Base-by-base conservation (phyloP, 176 grass and related monocot species). In the Thinopyrum elongatum region DNA sequence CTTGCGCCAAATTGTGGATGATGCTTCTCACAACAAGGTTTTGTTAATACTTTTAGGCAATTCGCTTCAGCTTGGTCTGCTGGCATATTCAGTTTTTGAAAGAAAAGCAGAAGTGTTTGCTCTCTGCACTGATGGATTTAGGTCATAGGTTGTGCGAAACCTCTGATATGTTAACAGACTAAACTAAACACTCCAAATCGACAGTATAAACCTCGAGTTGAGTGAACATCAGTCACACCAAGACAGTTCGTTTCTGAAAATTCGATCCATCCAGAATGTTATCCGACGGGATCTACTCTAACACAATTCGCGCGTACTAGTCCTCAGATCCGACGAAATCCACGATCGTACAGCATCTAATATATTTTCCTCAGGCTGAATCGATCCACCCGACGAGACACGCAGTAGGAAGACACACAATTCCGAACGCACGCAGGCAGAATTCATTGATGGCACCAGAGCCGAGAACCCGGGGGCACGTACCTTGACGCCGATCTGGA, bases 401-500 rank as follows among this genome's bases (percentile, higher is more conserved):
- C 21, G 1, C 22, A 19, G 15, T 2, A 22, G 6, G 55, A 38
- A n/a, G 31, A 6, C 11, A 3, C 19, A 44, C 49, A 61, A 70
- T 70, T 30, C 27, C 12, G 4, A 11, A 42, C 5, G 77, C 4
- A 10, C 23, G 6, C 9, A 23, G 19, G 27, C 2, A 2, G 64
- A 65, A 70, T 15, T 4, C 10, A 36, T 15, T 46, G 34, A 23
- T 27, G 69, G 2, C 7, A 11, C 5, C n/a, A 8, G 21, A 65
- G 21, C 3, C 2, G 28, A 62, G 41, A 27, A 8, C 8, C 7
- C 4, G 23, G 30, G 35, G 11, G 35, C 14, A 58, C 5, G 5
- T 92, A 99, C 94, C 94, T 96, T 99, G 12, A 99, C 88, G 27
- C 97, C 94, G 85, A 99, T 99, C 92, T 96, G 97, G 36, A 96